These are phyloP conservation scores for Trichosanthes cucumerina DNA, from an alignment of 306 rosid genomes.

Conservation along the genomic window DNA sequence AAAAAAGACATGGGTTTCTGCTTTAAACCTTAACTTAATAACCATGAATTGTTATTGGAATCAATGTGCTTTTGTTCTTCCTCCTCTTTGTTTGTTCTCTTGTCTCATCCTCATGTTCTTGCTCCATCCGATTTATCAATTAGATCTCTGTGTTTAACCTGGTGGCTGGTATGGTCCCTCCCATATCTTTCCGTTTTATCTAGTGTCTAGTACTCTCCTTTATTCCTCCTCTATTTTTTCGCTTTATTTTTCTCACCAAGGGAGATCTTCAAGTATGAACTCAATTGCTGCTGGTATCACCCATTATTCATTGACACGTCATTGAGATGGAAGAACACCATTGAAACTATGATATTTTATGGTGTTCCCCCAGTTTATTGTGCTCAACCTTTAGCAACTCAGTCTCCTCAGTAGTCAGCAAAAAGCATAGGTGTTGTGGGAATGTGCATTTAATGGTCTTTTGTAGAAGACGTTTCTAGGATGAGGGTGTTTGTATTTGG, in stretches of 20 bases:
- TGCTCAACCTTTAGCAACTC: background rate
- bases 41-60: background rate
- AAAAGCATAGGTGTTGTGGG: background rate
- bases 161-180: background rate
- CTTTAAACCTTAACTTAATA: background rate
- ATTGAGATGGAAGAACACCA: background rate
- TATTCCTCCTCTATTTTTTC: background rate
- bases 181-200: background rate
- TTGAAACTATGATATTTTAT: background rate
- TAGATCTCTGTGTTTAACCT: background rate
- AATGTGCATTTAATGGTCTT: background rate
- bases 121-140: background rate
- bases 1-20: background rate
- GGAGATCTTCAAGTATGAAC: background rate
- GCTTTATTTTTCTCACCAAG: background rate
- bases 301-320: background rate
- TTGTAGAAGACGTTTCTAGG: background rate
- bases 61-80: background rate
- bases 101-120: background rate
- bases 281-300: background rate
- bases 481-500: background rate
- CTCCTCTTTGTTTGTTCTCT: background rate
- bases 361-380: background rate
- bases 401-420: background rate
- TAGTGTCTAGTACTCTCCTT: background rate